Conservation (phyloP, 73 alveolate species). For the Tetrahymena malaccensis region DNA sequence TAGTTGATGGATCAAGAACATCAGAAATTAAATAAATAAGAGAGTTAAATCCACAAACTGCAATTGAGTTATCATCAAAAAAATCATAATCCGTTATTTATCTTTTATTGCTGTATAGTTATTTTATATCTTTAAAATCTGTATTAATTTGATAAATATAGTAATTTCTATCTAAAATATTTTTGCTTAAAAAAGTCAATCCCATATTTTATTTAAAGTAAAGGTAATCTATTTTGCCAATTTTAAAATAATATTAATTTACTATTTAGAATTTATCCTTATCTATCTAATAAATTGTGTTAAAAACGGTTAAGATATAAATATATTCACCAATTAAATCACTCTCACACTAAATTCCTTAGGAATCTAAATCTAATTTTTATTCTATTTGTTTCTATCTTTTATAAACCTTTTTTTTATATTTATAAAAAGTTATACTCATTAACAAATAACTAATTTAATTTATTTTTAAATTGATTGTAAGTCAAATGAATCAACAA, state of each 20-base stretch:
- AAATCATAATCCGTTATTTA: neutral
- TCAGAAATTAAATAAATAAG: neutral
- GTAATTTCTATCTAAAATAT: neutral
- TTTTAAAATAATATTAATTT: neutral
- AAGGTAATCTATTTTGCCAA: neutral
- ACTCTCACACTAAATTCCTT: neutral
- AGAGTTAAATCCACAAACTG: neutral
- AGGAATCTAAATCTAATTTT: neutral
- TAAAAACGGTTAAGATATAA: neutral
- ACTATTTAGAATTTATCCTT: neutral
- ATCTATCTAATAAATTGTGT: neutral
- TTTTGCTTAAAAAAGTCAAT: neutral
- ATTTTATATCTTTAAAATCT: neutral
- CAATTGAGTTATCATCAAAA: neutral
- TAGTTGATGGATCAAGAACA: neutral
- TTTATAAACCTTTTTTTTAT: neutral
- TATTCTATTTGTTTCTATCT: neutral
- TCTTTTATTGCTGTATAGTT: neutral
- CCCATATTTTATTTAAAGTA: neutral
- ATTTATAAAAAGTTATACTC: too few relatives aligned
- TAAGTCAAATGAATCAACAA: too few relatives aligned
- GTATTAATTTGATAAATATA: neutral
- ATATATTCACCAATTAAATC: neutral
- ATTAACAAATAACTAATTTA: too few relatives aligned
- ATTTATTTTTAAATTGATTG: too few relatives aligned